Evolutionary conservation across 31 red algal genomes (phyloP).

Genomic region (Odonthalia washingtoniensis): DNA sequence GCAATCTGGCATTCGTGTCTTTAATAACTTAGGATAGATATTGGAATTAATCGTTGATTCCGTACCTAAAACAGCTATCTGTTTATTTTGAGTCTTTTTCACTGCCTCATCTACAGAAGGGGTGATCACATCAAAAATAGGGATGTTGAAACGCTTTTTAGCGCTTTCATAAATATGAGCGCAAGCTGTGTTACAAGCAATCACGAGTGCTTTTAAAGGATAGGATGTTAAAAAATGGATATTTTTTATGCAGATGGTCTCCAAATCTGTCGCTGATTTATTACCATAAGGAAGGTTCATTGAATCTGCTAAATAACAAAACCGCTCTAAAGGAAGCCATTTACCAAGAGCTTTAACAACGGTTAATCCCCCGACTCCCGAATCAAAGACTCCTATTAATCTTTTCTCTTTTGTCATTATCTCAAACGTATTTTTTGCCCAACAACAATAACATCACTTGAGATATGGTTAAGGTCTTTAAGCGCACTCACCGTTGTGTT

Average conservation of each 20-base stretch:
- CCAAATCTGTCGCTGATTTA: neutral
- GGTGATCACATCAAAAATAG: constrained; percentile 1
- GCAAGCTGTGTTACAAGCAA: constrained; percentile 15
- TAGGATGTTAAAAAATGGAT: constrained; percentile 1
- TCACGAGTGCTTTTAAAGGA: constrained; percentile 16
- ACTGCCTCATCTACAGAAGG: neutral
- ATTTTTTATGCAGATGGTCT: neutral
- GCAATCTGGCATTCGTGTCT: neutral
- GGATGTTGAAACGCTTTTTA: neutral
- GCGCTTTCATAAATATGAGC: neutral
- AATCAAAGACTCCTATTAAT: constrained; percentile 22
- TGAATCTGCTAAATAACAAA: constrained; percentile 12
- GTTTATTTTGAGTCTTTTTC: neutral
- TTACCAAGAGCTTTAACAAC: neutral
- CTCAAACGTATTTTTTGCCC: too few relatives aligned
- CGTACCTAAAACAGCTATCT: constrained; percentile 3
- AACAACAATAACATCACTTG: too few relatives aligned
- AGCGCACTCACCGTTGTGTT: too few relatives aligned
- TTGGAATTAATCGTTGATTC: neutral
- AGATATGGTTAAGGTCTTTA: too few relatives aligned
- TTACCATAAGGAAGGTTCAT: neutral
- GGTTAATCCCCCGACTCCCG: constrained; percentile 16
- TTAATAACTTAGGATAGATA: neutral
- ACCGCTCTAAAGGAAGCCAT: constrained; percentile 6
- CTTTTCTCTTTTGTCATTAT: too few relatives aligned